Evolutionary conservation across 306 rosid genomes (phyloP).

Genomic region (Dalbergia cochinchinensis): DNA sequence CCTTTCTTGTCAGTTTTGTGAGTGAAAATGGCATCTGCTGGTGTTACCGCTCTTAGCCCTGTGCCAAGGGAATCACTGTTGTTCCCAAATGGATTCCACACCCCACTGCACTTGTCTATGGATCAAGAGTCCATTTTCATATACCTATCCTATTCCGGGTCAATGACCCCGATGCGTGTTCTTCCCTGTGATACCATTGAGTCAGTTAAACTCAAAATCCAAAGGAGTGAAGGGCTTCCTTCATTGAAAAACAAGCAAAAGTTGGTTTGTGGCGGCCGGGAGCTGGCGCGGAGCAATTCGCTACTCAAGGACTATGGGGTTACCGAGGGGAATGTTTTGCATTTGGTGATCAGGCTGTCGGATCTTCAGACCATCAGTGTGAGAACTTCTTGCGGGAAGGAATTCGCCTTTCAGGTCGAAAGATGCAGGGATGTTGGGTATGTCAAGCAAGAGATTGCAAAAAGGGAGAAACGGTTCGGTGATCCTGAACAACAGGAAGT

Average conservation of each 20-base stretch:
- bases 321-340: conserved; percentile 81
- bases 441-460: conserved; percentile 80
- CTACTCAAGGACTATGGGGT: conserved; percentile 86
- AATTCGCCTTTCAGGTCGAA: conserved; percentile 74
- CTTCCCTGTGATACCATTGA: conserved; percentile 81
- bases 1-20: not conserved
- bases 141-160: conserved; percentile 67
- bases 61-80: conserved; percentile 58
- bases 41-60: conserved; percentile 70
- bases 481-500: conserved; percentile 86
- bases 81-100: conserved; percentile 44
- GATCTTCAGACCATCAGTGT: conserved; percentile 88
- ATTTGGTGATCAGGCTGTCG: conserved; percentile 80
- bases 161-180: conserved; percentile 72
- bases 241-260: conserved; percentile 77
- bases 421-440: conserved; percentile 82
- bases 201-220: conserved; percentile 83
- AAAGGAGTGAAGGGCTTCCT: conserved; percentile 69
- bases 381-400: conserved; percentile 70
- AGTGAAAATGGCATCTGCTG: conserved; percentile 81
- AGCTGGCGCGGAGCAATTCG: conserved; percentile 77
- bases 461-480: conserved; percentile 67
- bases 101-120: conserved; percentile 51
- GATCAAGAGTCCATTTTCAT: conserved; percentile 66
- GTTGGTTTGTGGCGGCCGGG: conserved; percentile 93